Base-by-base conservation (phyloP, 1,139 yeast species). In the Wickerhamiella pararugosa region DNA sequence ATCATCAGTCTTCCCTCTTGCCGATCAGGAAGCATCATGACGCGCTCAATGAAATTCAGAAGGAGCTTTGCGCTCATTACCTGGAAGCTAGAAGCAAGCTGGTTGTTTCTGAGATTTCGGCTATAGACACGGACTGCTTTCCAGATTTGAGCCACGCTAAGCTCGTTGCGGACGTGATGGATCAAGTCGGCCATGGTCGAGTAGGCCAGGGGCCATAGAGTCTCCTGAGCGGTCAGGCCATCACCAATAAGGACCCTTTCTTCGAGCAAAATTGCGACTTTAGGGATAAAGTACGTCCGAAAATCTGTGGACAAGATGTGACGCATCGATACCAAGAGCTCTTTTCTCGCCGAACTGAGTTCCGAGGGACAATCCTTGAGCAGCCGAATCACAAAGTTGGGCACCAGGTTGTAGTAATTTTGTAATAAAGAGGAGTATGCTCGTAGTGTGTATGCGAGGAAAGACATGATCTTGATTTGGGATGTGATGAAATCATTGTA, bases 351-450 rank as follows among this genome's bases (percentile, higher is more conserved):
- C 5, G 87, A 79, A 2, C 94, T 81, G 40, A 86, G 66, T 58
- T 90, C 97, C n/a, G 94, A 79, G 4, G 99, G 98, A 57, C 97
- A 90, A 58, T 92, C 98, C 59, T 86, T 94, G 37, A 92, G 65
- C 37, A 92, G 65, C 50, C 97, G 67, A 46, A 90, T 73, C 29
- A 90, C 82, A 41, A 87, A 74, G 49, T 82, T 94, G 0, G 99
- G 98, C 5, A 92, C 84, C 25, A 70, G 65, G 43, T 69, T 67
- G 29, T 78, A 73, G 47, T 82, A 84, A 47, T 75, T 76, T 43
- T 59, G 56, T 51, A 90, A 62, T 39, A 76, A 76, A 30, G 75
- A 71, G 1, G 93, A 77, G 53, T 79, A 81, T 6, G 94, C 90
- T 51, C 97, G 72, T 35, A 92, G 78, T 50, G 87, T 86, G 58